Conservation (phyloP, 2,329 filamentous ascomycete genomes). For the Fusarium euwallaceae region DNA sequence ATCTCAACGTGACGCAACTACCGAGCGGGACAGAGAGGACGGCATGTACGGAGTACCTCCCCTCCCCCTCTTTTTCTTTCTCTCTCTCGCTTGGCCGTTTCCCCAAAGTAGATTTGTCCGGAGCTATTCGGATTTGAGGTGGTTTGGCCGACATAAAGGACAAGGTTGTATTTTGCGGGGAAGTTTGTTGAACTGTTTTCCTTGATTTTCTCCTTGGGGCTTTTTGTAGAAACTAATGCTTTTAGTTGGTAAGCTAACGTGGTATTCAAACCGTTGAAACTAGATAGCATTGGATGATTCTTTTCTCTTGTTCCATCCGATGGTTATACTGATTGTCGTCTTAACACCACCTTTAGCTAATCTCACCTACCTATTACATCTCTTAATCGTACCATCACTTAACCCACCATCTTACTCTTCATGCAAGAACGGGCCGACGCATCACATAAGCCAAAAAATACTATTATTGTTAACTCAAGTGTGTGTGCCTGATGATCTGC, state of each 20-base stretch:
- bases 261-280: background rate
- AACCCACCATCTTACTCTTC: slow-evolving; percentile 24
- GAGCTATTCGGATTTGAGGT: background rate
- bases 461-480: slow-evolving; percentile 5
- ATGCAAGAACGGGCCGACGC: slow-evolving; percentile 35
- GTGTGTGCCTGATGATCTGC: slow-evolving; percentile 42
- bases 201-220: background rate
- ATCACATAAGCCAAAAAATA: background rate
- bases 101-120: background rate
- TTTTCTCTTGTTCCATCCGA: background rate
- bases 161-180: slow-evolving; percentile 18
- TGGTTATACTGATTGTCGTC: background rate
- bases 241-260: background rate
- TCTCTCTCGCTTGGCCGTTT: background rate
- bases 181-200: background rate
- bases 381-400: slow-evolving; percentile 5
- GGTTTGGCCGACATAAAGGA: background rate
- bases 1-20: background rate
- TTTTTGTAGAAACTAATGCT: background rate
- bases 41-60: background rate
- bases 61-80: background rate
- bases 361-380: slow-evolving; percentile 35
- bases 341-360: slow-evolving; percentile 13
- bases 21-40: background rate
- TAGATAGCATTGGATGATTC: background rate